phyloP scores from a whole-genome alignment of 108 stramenopile genomes.

The Skeletonema tropicum region DNA sequence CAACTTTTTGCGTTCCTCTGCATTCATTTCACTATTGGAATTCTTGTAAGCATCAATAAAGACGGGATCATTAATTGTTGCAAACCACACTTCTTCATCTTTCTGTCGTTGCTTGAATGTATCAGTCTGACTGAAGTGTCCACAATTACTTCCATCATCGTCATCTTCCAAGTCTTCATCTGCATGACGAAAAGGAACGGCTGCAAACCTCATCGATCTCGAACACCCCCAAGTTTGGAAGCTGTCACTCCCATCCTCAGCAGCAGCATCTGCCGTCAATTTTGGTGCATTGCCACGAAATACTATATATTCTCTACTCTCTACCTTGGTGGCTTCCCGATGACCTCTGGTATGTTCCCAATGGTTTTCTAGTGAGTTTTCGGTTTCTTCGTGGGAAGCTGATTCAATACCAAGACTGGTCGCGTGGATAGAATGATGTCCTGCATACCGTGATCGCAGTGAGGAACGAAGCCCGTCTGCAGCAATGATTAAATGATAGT shows the following conservation, averaged over 20 bases:
- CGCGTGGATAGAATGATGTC: constrained; percentile 48
- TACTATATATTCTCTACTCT: constrained; percentile 82
- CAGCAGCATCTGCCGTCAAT: constrained; percentile 35
- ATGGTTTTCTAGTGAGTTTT: constrained; percentile 23
- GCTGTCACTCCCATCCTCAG: constrained; percentile 55
- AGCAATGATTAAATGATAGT: constrained; percentile 83
- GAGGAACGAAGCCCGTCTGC: constrained; percentile 82
- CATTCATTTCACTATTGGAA: constrained; percentile 41
- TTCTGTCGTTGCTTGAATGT: constrained; percentile 15
- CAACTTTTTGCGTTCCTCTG: constrained; percentile 52
- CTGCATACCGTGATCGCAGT: constrained; percentile 75
- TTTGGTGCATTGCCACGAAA: constrained; percentile 83
- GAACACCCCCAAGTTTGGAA: constrained; percentile 90
- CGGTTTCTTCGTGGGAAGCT: constrained; percentile 6
- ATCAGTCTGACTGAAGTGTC: constrained; percentile 14
- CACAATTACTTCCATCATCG: constrained; percentile 6
- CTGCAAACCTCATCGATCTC: constrained; percentile 83
- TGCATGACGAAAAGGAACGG: constrained; percentile 71
- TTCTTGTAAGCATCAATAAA: constrained; percentile 23
- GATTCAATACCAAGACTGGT: constrained; percentile 15
- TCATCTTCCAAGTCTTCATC: constrained; percentile 15
- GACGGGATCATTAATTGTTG: constrained; percentile 70
- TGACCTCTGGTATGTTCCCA: constrained; percentile 66
- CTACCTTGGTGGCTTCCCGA: constrained; percentile 57
- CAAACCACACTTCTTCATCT: constrained; percentile 84